Conservation (phyloP, 768 basidiomycete species). For the Collybia mongolica region DNA sequence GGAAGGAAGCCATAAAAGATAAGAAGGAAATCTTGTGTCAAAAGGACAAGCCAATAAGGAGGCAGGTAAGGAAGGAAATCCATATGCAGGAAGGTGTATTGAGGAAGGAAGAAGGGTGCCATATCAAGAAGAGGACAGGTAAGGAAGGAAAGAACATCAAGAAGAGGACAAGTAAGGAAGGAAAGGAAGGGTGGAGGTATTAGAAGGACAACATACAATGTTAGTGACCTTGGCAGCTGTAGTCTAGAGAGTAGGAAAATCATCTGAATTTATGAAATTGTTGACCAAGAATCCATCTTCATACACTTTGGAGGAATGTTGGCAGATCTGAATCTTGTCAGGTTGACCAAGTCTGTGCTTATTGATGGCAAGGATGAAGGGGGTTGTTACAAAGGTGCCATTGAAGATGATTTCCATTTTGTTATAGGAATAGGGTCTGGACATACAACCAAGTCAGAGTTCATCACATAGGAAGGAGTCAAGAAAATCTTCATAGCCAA, state of each 20-base stretch:
- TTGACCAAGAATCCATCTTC: not conserved
- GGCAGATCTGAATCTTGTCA: not conserved
- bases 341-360: not conserved
- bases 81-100: no score
- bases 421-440: not conserved
- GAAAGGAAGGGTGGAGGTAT: not conserved
- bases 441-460: not conserved
- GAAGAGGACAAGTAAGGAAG: no score
- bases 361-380: not conserved
- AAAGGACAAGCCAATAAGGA: no score
- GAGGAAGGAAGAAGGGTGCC: no score
- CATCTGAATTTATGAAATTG: not conserved
- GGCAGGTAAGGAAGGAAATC: no score
- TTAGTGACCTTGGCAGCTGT: not conserved
- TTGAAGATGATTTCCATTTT: not conserved
- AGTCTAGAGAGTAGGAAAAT: not conserved
- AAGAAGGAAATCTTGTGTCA: no score
- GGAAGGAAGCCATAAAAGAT: no score
- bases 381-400: slow-evolving; percentile 2
- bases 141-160: no score
- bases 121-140: no score
- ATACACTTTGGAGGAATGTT: not conserved
- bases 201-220: not conserved
- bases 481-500: not conserved
- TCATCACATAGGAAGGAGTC: not conserved